These are phyloP conservation scores for Leccinum griseonigrum DNA, from an alignment of 1,284 basidiomycete species.

Conservation along the genomic window DNA sequence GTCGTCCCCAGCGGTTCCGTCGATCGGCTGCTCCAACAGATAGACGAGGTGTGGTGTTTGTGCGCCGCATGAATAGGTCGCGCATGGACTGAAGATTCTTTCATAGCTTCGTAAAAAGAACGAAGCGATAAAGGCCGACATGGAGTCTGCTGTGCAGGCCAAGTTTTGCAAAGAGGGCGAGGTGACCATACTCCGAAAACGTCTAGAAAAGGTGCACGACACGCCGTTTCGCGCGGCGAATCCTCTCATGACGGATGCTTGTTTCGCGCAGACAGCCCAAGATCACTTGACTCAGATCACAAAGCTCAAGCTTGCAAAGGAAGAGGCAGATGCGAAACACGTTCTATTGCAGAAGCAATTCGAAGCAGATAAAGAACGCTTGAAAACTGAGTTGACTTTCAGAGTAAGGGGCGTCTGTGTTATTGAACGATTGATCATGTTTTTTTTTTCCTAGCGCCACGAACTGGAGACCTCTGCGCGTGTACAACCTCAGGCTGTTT, in stretches of 20 bases:
- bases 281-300: constrained; percentile 57
- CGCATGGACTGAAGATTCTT: constrained; percentile 6
- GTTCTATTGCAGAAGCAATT: constrained; percentile 53
- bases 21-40: constrained; percentile 38
- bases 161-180: constrained; percentile 34
- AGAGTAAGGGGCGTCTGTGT: constrained; percentile 43
- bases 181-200: constrained; percentile 33
- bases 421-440: constrained; percentile 10
- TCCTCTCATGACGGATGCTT: background rate
- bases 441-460: constrained; percentile 51
- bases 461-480: constrained; percentile 61
- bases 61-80: constrained; percentile 8
- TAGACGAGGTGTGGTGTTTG: constrained; percentile 45
- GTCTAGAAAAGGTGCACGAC: constrained; percentile 29
- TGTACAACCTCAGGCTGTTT: constrained; percentile 45
- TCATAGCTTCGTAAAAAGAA: constrained; percentile 52
- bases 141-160: constrained; percentile 20
- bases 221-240: background rate
- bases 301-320: constrained; percentile 57
- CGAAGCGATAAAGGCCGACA: constrained; percentile 33
- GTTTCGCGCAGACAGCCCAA: constrained; percentile 45
- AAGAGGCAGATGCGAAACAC: constrained; percentile 56
- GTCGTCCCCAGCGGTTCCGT: constrained; percentile 3
- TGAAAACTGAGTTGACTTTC: constrained; percentile 68
- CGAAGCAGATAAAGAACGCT: constrained; percentile 65